Conservation (phyloP, 768 basidiomycete species). For the Naganishia onofrii region DNA sequence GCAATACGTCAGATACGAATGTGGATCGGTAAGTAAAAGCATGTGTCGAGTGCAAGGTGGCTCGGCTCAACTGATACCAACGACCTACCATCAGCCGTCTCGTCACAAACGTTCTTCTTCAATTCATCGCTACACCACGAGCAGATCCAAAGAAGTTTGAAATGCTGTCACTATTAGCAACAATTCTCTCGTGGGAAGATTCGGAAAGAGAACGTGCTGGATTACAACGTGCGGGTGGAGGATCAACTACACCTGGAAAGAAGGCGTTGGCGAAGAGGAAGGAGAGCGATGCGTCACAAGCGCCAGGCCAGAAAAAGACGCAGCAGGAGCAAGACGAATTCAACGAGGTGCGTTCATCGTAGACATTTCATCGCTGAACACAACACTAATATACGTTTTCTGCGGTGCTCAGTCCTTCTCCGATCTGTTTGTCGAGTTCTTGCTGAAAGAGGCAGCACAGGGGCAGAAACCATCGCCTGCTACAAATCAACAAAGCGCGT, state of each 20-base stretch:
- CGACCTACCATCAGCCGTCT: constrained; percentile 61
- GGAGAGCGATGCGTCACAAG: constrained; percentile 40
- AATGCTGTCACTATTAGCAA: constrained; percentile 82
- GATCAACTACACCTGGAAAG: constrained; percentile 37
- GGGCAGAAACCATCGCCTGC: constrained; percentile 45
- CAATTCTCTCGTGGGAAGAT: constrained; percentile 90
- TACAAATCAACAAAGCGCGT: not conserved
- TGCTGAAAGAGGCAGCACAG: constrained; percentile 80
- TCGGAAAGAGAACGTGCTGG: constrained; percentile 88
- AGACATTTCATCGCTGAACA: not conserved
- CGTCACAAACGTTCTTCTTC: constrained; percentile 87
- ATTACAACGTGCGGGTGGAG: constrained; percentile 60
- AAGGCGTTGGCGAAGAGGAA: constrained; percentile 36
- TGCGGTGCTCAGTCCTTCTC: constrained; percentile 76
- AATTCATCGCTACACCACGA: constrained; percentile 83
- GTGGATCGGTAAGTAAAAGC: constrained; percentile 63
- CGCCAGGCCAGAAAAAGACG: constrained; percentile 24
- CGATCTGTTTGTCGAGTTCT: constrained; percentile 94
- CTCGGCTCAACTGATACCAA: not conserved
- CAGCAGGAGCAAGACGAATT: constrained; percentile 50
- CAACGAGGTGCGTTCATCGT: constrained; percentile 46
- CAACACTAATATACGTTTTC: constrained; percentile 1
- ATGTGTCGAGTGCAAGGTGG: not conserved
- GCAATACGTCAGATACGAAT: constrained; percentile 76
- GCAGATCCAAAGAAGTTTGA: constrained; percentile 94